These are phyloP conservation scores for Kazachstania africana DNA, from an alignment of 805 yeast species.

Conservation along the genomic window DNA sequence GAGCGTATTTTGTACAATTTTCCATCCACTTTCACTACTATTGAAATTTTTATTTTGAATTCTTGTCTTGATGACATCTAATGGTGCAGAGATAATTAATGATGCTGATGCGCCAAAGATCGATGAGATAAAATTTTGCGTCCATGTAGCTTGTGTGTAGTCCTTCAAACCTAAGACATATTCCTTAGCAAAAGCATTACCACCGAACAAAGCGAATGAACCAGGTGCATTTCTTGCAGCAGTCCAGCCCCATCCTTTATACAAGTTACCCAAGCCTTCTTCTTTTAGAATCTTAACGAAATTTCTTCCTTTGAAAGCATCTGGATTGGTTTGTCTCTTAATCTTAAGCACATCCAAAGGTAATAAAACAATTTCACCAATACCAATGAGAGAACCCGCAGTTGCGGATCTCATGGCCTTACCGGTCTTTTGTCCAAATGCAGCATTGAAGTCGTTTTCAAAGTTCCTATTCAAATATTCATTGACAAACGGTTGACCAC, in stretches of 20 bases:
- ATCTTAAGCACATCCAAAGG: conserved; percentile 95
- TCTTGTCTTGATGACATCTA: conserved; percentile 96
- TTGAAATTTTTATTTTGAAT: conserved; percentile 95
- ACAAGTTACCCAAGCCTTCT: conserved; percentile 78
- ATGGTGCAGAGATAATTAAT: conserved; percentile 90
- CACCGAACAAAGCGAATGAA: conserved; percentile 94
- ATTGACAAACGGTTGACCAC: conserved; percentile 98
- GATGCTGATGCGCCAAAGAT: conserved; percentile 96
- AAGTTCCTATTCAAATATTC: conserved; percentile 75
- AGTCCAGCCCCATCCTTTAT: conserved; percentile 99
- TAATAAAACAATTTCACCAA: conserved; percentile 90
- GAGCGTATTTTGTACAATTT: conserved; percentile 84
- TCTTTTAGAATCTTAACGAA: conserved; percentile 74
- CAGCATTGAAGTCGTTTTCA: conserved; percentile 54
- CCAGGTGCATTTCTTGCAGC: conserved; percentile 99
- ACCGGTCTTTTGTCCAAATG: conserved; percentile 89
- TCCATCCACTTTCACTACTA: conserved; percentile 88
- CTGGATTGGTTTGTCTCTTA: conserved; percentile 99
- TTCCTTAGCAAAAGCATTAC: conserved; percentile 97
- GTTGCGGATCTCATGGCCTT: conserved; percentile 95
- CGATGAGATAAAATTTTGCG: conserved; percentile 88
- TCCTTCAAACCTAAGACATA: conserved; percentile 78
- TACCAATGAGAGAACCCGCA: conserved; percentile 94
- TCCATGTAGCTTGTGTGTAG: conserved; percentile 87
- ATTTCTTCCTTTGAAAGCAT: conserved; percentile 97